phyloP scores from a whole-genome alignment of 371 early-diverging fungal genomes.

The Umbelopsis sp. region DNA sequence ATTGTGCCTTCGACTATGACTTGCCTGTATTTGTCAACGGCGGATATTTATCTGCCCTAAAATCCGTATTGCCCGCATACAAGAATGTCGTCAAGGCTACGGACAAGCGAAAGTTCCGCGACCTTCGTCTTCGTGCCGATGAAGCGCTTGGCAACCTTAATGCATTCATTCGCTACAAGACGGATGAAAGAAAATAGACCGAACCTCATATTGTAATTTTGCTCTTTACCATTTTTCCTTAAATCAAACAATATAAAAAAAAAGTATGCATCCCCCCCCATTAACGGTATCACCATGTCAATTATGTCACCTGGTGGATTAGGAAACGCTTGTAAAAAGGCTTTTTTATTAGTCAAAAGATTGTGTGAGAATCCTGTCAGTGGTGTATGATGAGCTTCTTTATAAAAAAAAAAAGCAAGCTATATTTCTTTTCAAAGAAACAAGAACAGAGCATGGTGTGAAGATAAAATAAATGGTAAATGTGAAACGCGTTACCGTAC shows the following conservation, averaged over 20 bases:
- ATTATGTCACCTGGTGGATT: too few species aligned
- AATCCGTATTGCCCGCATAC: constrained; percentile 52
- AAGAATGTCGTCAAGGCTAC: constrained; percentile 63
- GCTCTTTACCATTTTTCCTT: neutral
- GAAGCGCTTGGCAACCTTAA: constrained; percentile 80
- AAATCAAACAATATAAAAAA: neutral
- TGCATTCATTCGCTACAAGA: constrained; percentile 88
- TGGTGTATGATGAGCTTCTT: neutral
- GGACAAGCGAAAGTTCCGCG: constrained; percentile 75
- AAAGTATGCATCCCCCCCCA: too few species aligned
- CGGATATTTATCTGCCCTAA: constrained; percentile 63
- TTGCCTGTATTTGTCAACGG: constrained; percentile 77
- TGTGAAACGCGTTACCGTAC: too few species aligned
- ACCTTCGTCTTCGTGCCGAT: constrained; percentile 78
- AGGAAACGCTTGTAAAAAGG: too few species aligned
- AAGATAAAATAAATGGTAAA: neutral
- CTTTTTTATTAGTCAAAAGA: too few species aligned
- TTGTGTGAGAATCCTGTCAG: too few species aligned
- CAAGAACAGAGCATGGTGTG: neutral
- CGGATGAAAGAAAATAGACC: constrained; percentile 33
- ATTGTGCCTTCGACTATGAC: constrained; percentile 85
- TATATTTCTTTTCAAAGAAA: too few species aligned
- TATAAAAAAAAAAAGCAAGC: too few species aligned
- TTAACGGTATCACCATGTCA: too few species aligned
- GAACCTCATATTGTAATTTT: neutral